A percentile compares a stretch with the other conserved stretches of the same genome.
Evolutionary conservation across 2,329 filamentous ascomycete genomes (phyloP).

Genomic region (Phialemonium atrogriseum): DNA sequence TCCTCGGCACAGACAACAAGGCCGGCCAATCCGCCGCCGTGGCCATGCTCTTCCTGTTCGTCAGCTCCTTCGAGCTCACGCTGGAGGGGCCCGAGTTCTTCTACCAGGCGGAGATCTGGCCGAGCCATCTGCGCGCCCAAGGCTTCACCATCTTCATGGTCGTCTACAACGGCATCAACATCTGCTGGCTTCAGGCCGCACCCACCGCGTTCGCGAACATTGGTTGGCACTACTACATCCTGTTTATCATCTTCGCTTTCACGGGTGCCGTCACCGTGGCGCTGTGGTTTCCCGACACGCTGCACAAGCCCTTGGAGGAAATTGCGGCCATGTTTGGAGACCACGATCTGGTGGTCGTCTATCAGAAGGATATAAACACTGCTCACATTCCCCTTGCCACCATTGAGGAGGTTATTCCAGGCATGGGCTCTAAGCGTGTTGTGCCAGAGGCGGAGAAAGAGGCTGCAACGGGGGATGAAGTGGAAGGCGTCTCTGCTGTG

Average conservation of each 20-base stretch:
- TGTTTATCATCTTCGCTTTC: not conserved
- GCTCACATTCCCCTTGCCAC: too few relatives aligned
- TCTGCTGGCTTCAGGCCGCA: not conserved
- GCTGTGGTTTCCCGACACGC: not conserved
- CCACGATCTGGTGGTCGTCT: not conserved
- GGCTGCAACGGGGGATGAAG: too few relatives aligned
- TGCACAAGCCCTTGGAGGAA: not conserved
- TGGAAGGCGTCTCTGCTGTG: too few relatives aligned
- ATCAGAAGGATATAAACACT: too few relatives aligned
- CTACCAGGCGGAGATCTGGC: not conserved
- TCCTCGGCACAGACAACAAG: not conserved
- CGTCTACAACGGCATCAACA: not conserved
- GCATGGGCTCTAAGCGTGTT: too few relatives aligned
- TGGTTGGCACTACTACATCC: not conserved
- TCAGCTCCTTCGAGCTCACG: too few relatives aligned
- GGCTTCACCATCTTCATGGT: not conserved
- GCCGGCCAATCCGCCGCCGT: not conserved
- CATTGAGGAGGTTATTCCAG: too few relatives aligned
- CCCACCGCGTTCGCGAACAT: conserved; percentile 1
- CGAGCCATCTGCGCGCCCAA: not conserved
- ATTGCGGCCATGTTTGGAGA: not conserved
- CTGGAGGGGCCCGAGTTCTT: not conserved
- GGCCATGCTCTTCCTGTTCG: conserved; percentile 1
- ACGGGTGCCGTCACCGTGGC: not conserved
- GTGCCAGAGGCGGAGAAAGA: too few relatives aligned